A percentile compares a stretch with the other conserved stretches of the same genome.
phyloP scores from a whole-genome alignment of 352 stramenopile genomes.

The Globisporangium nagaii region DNA sequence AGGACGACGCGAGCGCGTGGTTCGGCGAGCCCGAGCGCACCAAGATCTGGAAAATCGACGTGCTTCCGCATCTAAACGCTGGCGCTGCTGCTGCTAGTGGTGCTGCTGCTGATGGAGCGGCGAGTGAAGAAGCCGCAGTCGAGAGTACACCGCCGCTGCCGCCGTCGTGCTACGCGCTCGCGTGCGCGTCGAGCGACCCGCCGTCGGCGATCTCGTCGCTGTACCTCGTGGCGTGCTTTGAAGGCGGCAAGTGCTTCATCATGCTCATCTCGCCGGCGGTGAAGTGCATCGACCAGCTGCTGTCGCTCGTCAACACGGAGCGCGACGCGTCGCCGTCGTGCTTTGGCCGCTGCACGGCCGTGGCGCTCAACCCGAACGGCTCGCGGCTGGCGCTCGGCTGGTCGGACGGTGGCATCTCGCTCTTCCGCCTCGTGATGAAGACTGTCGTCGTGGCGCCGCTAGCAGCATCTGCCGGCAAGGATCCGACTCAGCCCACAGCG shows the following conservation, averaged over 20 bases:
- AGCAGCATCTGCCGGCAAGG: neutral
- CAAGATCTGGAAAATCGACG: conserved; percentile 78
- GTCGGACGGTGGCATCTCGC: conserved; percentile 62
- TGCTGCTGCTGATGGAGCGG: no score
- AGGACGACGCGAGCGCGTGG: conserved; percentile 18
- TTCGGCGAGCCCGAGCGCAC: conserved; percentile 23
- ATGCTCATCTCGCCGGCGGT: conserved; percentile 49
- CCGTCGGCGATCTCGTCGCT: conserved; percentile 23
- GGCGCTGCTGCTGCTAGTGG: neutral
- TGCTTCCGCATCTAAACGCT: conserved; percentile 41
- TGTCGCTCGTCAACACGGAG: conserved; percentile 73
- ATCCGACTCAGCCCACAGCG: neutral
- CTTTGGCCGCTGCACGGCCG: conserved; percentile 41
- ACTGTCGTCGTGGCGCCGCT: neutral
- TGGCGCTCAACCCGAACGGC: conserved; percentile 39
- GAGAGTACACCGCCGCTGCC: conserved; percentile 6
- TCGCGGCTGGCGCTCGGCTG: conserved; percentile 59
- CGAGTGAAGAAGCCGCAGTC: neutral
- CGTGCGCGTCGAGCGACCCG: conserved; percentile 38
- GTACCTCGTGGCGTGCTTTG: conserved; percentile 63
- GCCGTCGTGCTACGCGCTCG: conserved; percentile 51
- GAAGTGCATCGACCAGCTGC: conserved; percentile 67
- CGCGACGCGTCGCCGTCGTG: conserved; percentile 18
- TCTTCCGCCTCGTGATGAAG: conserved; percentile 51
- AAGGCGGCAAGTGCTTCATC: conserved; percentile 78